Conservation (phyloP, 495 filamentous ascomycete genomes). For the Emericellopsis terricola region DNA sequence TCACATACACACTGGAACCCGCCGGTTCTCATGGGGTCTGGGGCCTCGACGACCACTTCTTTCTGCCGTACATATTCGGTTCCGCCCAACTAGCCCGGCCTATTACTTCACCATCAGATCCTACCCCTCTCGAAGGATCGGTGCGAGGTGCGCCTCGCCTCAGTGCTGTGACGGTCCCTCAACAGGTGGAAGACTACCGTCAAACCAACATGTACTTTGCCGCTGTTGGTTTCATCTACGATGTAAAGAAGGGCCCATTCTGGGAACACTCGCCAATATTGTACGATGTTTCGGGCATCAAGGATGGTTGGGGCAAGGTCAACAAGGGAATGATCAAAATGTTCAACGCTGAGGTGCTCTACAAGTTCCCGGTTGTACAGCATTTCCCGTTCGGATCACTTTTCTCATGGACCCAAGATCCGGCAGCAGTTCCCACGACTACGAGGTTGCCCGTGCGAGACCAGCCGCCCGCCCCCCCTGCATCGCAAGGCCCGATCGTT, state of each 20-base stretch:
- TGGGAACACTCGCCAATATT: slow-evolving; percentile 97
- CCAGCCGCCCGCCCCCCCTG: slow-evolving; percentile 15
- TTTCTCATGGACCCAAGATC: slow-evolving; percentile 67
- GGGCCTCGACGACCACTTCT: slow-evolving; percentile 94
- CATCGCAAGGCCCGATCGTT: slow-evolving; percentile 7
- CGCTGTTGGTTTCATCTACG: slow-evolving; percentile 97
- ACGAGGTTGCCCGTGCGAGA: slow-evolving; percentile 37
- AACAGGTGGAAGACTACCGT: slow-evolving; percentile 48
- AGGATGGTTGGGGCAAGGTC: slow-evolving; percentile 90
- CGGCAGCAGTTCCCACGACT: slow-evolving; percentile 29
- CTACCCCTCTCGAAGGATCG: slow-evolving; percentile 60
- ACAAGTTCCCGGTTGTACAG: slow-evolving; percentile 92
- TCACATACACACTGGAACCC: slow-evolving; percentile 88
- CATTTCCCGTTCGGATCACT: slow-evolving; percentile 87
- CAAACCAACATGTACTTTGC: slow-evolving; percentile 81
- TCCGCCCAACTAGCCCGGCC: slow-evolving; percentile 73
- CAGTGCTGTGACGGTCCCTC: slow-evolving; percentile 42
- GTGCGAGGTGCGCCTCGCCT: slow-evolving; percentile 52
- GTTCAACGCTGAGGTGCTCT: slow-evolving; percentile 86
- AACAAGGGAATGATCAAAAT: slow-evolving; percentile 99
- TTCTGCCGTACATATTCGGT: slow-evolving; percentile 92
- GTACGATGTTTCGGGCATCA: slow-evolving; percentile 84
- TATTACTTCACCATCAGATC: slow-evolving; percentile 41
- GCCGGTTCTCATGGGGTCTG: slow-evolving; percentile 92
- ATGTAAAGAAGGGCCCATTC: slow-evolving; percentile 93